Percentiles rank a stretch among this genome's conserved stretches.
These are phyloP conservation scores for Plenodomus lindquistii DNA, from an alignment of 2,329 filamentous ascomycete species.

Conservation along the genomic window DNA sequence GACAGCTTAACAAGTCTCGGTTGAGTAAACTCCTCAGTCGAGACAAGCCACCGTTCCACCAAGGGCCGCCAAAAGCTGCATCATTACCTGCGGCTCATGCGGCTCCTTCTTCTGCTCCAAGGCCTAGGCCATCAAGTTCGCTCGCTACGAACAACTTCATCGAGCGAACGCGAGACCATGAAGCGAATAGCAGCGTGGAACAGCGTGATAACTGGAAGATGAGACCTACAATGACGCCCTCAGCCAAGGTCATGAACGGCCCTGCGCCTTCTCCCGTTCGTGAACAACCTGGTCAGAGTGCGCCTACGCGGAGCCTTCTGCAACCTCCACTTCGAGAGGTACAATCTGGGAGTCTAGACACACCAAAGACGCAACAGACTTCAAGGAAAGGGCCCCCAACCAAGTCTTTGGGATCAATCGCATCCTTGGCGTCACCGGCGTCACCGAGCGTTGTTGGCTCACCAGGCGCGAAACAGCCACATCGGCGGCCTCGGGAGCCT, in stretches of 20 bases:
- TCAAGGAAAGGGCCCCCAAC: too few relatives aligned
- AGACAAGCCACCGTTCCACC: not conserved
- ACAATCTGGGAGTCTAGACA: too few relatives aligned
- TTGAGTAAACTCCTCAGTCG: constrained; percentile 6
- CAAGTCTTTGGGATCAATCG: too few relatives aligned
- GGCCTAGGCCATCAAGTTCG: not conserved
- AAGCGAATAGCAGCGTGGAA: not conserved
- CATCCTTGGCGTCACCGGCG: not conserved
- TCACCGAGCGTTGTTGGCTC: not conserved
- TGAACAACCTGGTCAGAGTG: too few relatives aligned
- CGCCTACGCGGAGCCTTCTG: too few relatives aligned
- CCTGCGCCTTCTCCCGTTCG: too few relatives aligned
- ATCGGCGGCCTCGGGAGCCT: too few relatives aligned
- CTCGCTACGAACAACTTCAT: not conserved
- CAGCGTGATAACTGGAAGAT: not conserved
- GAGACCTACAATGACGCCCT: not conserved
- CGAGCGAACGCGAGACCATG: not conserved
- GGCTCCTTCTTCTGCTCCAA: not conserved
- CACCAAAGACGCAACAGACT: too few relatives aligned
- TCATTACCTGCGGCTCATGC: not conserved
- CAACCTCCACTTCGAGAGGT: too few relatives aligned
- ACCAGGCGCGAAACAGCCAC: not conserved
- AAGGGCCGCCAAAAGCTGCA: not conserved
- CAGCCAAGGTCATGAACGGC: not conserved
- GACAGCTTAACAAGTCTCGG: constrained; percentile 6